Evolutionary conservation across 164 flowering plant species (phyloP).

Genomic region (Chimonanthus praecox): DNA sequence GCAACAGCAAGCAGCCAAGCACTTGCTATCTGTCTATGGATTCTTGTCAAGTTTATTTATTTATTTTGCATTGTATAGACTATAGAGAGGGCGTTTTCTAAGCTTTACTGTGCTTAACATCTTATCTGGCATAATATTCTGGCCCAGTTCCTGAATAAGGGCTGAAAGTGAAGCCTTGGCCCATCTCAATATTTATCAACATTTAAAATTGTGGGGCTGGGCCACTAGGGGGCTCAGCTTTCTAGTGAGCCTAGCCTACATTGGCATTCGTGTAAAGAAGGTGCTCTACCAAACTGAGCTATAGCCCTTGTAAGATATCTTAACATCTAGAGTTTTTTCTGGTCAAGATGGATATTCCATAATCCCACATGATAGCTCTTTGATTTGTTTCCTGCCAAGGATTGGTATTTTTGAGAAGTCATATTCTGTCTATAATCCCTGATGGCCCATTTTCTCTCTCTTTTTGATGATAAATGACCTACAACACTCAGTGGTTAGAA

Average conservation of each 20-base stretch:
- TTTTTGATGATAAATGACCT: conserved; percentile 5
- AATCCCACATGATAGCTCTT: background rate
- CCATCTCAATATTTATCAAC: no score
- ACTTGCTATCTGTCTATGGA: no score
- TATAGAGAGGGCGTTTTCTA: no score
- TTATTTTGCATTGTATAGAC: no score
- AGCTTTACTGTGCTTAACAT: no score
- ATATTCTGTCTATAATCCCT: background rate
- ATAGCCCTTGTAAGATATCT: background rate
- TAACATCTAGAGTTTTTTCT: background rate
- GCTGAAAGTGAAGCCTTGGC: no score
- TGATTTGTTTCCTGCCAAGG: background rate
- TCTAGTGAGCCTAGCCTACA: background rate
- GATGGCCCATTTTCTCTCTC: background rate
- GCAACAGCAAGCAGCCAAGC: no score
- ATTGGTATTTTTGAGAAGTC: background rate
- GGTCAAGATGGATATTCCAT: background rate
- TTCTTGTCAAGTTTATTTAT: no score
- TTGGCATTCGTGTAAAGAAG: background rate
- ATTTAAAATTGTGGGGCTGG: no score
- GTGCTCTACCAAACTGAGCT: conserved; percentile 6
- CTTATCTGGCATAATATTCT: no score
- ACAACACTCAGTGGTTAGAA: conserved; percentile 5
- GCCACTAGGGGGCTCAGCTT: no score
- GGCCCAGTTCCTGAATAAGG: no score